These are phyloP conservation scores for Populus nigra DNA, from an alignment of 345 rosid genomes.

Conservation along the genomic window DNA sequence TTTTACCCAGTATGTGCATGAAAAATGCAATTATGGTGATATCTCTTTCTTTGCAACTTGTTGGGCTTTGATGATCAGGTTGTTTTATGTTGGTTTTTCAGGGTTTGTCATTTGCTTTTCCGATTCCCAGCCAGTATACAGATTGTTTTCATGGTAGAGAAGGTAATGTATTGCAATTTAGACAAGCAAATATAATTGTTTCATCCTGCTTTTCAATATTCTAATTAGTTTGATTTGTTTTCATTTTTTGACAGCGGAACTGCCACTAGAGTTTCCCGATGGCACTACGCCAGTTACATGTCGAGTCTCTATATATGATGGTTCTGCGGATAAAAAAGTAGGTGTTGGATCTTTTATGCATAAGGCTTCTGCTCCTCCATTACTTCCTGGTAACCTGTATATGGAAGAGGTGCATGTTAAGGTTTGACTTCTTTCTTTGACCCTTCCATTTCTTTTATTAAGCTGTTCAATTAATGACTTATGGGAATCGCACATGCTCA, in stretches of 20 bases:
- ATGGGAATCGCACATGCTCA: background rate
- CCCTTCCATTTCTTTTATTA: background rate
- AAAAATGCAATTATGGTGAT: background rate
- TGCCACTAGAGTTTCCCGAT: constrained; percentile 95
- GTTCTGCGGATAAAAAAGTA: constrained; percentile 78
- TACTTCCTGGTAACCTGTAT: constrained; percentile 72
- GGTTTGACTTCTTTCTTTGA: constrained; percentile 44
- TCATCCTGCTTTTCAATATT: constrained; percentile 7
- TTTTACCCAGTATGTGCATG: constrained; percentile 74
- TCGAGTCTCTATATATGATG: constrained; percentile 83
- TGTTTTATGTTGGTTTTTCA: constrained; percentile 23
- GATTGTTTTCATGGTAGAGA: constrained; percentile 82
- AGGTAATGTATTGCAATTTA: constrained; percentile 42
- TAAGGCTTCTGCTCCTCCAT: constrained; percentile 78
- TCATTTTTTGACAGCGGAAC: constrained; percentile 55
- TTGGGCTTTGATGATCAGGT: background rate
- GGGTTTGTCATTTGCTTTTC: constrained; percentile 98
- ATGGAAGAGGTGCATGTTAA: constrained; percentile 93
- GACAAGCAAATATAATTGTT: background rate
- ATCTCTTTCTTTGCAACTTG: background rate
- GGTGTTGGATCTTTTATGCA: constrained; percentile 85
- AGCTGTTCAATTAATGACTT: constrained; percentile 2
- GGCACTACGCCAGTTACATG: constrained; percentile 99
- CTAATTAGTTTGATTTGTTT: background rate
- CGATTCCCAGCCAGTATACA: constrained; percentile 85